phyloP scores from a whole-genome alignment of 2,329 filamentous ascomycete genomes.

The Sporothrix euskadiensis region DNA sequence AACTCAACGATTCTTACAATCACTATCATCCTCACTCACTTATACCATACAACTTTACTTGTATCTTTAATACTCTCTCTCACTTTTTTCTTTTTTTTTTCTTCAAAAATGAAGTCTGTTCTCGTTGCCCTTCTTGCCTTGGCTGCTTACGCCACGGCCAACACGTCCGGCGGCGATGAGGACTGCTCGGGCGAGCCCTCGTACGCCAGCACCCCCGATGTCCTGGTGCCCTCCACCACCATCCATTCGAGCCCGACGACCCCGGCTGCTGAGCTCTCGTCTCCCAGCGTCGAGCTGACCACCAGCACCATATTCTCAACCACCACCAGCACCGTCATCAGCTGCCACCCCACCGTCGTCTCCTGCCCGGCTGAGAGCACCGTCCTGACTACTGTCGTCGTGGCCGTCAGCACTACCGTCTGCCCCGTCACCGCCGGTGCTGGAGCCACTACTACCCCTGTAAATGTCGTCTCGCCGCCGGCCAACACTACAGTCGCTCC shows the following conservation, averaged over 20 bases:
- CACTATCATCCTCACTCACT: background rate
- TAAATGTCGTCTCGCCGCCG: conserved; percentile 27
- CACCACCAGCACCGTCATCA: conserved; percentile 43
- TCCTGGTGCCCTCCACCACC: background rate
- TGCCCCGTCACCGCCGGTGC: conserved; percentile 45
- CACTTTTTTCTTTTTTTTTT: background rate
- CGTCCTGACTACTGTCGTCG: conserved; percentile 42
- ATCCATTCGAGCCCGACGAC: background rate
- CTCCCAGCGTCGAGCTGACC: conserved; percentile 38
- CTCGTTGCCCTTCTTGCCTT: conserved; percentile 28
- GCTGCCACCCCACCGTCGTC: conserved; percentile 42
- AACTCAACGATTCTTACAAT: background rate
- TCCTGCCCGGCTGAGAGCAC: conserved; percentile 45
- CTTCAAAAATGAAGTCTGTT: conserved; percentile 29
- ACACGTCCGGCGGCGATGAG: background rate
- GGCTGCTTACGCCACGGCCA: conserved; percentile 24
- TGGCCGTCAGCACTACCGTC: conserved; percentile 47
- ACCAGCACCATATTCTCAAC: conserved; percentile 47
- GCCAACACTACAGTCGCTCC: background rate
- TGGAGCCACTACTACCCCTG: conserved; percentile 28
- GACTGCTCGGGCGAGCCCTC: conserved; percentile 27
- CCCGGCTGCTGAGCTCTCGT: background rate
- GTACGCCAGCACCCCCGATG: background rate
- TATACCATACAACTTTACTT: background rate
- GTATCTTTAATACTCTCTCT: background rate